A percentile compares a stretch with the other conserved stretches of the same genome.
Conservation (phyloP, 768 basidiomycete species). For the Lepiota brunneoincarnata region DNA sequence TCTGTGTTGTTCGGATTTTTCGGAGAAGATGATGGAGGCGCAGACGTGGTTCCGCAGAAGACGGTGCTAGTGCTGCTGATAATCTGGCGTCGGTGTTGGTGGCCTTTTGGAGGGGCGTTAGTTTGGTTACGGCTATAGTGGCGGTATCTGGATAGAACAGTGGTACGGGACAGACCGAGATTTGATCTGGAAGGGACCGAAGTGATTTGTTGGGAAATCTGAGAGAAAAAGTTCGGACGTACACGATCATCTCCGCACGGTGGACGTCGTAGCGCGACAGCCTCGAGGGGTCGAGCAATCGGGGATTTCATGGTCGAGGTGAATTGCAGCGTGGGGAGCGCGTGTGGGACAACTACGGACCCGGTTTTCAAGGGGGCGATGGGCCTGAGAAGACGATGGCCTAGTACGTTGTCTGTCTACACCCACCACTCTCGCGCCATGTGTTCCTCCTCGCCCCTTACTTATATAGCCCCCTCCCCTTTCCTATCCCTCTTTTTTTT, state of each 20-base stretch:
- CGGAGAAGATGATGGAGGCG: too few species aligned
- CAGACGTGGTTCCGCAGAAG: too few species aligned
- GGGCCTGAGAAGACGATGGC: constrained; percentile 9
- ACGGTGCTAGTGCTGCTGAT: too few species aligned
- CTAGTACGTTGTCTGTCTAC: constrained; percentile 9
- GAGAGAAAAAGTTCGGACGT: constrained; percentile 1
- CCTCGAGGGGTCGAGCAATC: constrained; percentile 6
- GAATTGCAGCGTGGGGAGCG: constrained; percentile 11
- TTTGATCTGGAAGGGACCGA: constrained; percentile 4
- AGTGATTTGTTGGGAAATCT: neutral
- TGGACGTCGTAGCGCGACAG: neutral
- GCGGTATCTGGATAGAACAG: too few species aligned
- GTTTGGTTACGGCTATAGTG: too few species aligned
- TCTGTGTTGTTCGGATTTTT: too few species aligned
- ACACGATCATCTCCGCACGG: constrained; percentile 14
- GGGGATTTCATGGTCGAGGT: constrained; percentile 1
- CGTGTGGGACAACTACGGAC: constrained; percentile 11
- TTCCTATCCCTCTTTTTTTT: constrained; percentile 27
- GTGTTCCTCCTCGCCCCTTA: constrained; percentile 39
- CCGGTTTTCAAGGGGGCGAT: constrained; percentile 14
- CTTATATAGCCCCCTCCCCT: constrained; percentile 30
- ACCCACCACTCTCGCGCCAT: constrained; percentile 31
- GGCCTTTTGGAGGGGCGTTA: too few species aligned
- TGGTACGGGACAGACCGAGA: constrained; percentile 1
- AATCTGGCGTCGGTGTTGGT: too few species aligned